Evolutionary conservation across 768 basidiomycete species (phyloP), one percentile per base, ranked within the genome.

Genomic region (Phlebiopsis gigantea): DNA sequence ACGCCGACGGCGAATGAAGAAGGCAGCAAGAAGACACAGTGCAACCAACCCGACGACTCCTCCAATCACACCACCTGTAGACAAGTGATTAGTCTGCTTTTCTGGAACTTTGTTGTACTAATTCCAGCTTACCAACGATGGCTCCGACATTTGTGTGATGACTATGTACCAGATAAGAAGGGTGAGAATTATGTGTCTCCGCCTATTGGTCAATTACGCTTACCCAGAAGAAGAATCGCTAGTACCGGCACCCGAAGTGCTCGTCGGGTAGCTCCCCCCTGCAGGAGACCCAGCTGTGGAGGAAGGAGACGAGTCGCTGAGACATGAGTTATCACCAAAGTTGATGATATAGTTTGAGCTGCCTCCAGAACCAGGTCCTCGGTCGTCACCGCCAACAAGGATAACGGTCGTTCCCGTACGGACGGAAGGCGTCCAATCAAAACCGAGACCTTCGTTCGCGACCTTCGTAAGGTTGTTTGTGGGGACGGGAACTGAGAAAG

Each of bases 251-350:
- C 76, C 75, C 42, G 67, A 71, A 19, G 75, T 68, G 47, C 75
- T 77, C 0, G 88, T 90, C 0, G 85, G 80, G 65, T 86, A 87
- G 34, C 74, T 74, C 0, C 87, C 88, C 34, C 90, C 90, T 21
- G 90, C 90, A 5, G 90, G 88, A 54, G 72, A 75, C 2, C 87
- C 89, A 9, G 87, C 78, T 1, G 90, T 93, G 4, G 90, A 90
- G 50, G 85, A 88, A 0, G 90, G 90, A 50, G 88, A 90, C 14
- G 60, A 69, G 44, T 70, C 66, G 43, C 74, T 79, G 46, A 91
- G 66, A 64, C 90, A 93, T 1, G 73, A 77, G 61, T 77, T 79
- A 57, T 75, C 67, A 14, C 84, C 82, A 24, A 75, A 72, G 57
- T 76, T 72, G 31, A 90, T 79, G n/a, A 77, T 79, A 59, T 78